These are phyloP conservation scores for Dothideomycetes sp. DNA, from an alignment of 2,329 filamentous ascomycete species.

Conservation along the genomic window DNA sequence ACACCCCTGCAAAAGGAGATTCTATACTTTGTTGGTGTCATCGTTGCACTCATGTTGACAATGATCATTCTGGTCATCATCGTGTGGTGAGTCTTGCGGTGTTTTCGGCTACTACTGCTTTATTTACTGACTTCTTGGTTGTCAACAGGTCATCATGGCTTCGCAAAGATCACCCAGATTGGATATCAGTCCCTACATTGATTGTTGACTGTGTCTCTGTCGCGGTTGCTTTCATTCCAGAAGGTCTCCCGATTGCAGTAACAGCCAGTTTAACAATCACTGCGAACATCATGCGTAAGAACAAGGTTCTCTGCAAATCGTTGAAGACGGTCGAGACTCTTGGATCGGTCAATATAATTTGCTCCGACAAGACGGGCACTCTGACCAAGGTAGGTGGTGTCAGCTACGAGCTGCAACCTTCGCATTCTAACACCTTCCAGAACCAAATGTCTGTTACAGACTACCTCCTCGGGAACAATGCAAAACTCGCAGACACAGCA, in stretches of 20 bases:
- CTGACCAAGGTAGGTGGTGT: constrained; percentile 37
- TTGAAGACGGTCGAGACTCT: constrained; percentile 69
- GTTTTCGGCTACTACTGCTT: not conserved
- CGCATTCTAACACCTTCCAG: too few species aligned
- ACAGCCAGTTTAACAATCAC: constrained; percentile 61
- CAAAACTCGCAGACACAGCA: constrained; percentile 38
- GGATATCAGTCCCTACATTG: constrained; percentile 60
- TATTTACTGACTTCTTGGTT: constrained; percentile 11
- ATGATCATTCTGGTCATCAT: constrained; percentile 56
- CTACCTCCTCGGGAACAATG: constrained; percentile 46
- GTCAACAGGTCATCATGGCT: constrained; percentile 54
- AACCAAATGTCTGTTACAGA: constrained; percentile 67
- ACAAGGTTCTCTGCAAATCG: constrained; percentile 70
- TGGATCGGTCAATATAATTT: constrained; percentile 61
- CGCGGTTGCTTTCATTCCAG: constrained; percentile 65
- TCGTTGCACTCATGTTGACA: constrained; percentile 54
- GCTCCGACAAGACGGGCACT: constrained; percentile 68
- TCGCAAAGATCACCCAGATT: constrained; percentile 53
- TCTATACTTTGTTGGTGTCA: constrained; percentile 59
- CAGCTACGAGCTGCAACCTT: too few species aligned
- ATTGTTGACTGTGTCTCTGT: constrained; percentile 62
- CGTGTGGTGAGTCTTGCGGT: constrained; percentile 42
- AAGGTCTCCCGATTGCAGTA: constrained; percentile 60
- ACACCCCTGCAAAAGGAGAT: constrained; percentile 65
- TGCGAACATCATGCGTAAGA: constrained; percentile 64